phyloP scores from a whole-genome alignment of 129 eudicot genomes.

The Chrysanthemum seticuspe region DNA sequence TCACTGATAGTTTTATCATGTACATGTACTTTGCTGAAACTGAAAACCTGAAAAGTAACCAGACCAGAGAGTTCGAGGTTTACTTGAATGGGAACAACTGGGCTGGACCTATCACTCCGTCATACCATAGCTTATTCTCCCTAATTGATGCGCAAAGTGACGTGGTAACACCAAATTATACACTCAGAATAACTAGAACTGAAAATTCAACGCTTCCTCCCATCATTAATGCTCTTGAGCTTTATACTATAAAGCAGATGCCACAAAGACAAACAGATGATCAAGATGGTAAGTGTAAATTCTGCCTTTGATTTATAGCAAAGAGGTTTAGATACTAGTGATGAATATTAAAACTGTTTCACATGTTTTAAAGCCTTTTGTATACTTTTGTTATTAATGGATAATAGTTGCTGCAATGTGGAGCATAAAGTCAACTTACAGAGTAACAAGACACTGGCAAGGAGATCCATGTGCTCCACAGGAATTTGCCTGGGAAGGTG shows the following conservation, averaged over 20 bases:
- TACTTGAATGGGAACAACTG: too few relatives aligned
- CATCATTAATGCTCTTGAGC: slow-evolving; percentile 47
- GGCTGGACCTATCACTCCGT: background rate
- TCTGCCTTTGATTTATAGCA: background rate
- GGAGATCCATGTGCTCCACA: slow-evolving; percentile 60
- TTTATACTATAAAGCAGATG: slow-evolving; percentile 26
- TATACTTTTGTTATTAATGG: background rate
- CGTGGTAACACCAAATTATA: slow-evolving; percentile 21
- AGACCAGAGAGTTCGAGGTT: slow-evolving; percentile 16
- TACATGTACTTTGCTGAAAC: slow-evolving; percentile 38
- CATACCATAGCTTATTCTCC: too few relatives aligned
- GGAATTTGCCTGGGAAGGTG: slow-evolving; percentile 42
- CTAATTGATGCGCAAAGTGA: too few relatives aligned
- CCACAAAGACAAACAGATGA: slow-evolving; percentile 35
- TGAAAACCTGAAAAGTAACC: background rate
- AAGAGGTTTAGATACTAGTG: background rate
- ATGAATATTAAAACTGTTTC: background rate
- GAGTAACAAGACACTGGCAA: slow-evolving; percentile 45
- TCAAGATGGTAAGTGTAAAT: slow-evolving; percentile 39
- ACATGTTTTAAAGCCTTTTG: background rate
- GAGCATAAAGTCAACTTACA: slow-evolving; percentile 38
- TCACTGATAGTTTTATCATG: slow-evolving; percentile 1
- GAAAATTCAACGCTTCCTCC: slow-evolving; percentile 50
- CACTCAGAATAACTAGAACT: slow-evolving; percentile 27
- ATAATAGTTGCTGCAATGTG: slow-evolving; percentile 37